Evolutionary conservation across 1,284 basidiomycete species (phyloP).

Genomic region (Ceratobasidium sp.): DNA sequence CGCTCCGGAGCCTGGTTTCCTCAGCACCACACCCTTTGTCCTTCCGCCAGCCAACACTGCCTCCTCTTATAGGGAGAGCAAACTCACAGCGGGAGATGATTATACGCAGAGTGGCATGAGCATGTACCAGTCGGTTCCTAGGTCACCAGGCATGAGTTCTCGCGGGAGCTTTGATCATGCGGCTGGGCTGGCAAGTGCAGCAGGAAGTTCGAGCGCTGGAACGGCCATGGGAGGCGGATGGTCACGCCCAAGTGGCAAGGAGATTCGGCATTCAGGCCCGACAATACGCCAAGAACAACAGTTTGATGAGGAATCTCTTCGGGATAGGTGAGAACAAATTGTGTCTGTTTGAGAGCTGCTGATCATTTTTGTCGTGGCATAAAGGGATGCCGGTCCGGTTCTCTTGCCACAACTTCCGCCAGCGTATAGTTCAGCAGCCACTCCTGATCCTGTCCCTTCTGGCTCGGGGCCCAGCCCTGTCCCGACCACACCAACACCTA

Average conservation of each 20-base stretch:
- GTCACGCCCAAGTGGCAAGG: not conserved
- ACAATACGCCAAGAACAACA: slow-evolving; percentile 28
- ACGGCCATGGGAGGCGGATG: not conserved
- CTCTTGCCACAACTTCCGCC: slow-evolving; percentile 10
- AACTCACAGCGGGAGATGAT: not conserved
- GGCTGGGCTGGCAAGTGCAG: not conserved
- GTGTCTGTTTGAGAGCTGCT: not conserved
- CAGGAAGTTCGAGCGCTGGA: slow-evolving; percentile 10
- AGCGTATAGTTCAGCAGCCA: slow-evolving; percentile 3
- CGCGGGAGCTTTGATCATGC: slow-evolving; percentile 15
- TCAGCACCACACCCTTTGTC: slow-evolving; percentile 16
- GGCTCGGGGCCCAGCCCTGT: not conserved
- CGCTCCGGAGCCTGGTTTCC: not conserved
- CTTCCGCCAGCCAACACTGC: not conserved
- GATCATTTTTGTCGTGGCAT: not conserved
- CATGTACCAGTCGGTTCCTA: slow-evolving; percentile 10
- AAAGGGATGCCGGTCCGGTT: slow-evolving; percentile 12
- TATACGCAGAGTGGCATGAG: not conserved
- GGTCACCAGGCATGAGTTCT: slow-evolving; percentile 23
- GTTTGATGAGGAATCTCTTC: slow-evolving; percentile 47
- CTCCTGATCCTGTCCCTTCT: not conserved
- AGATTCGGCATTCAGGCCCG: not conserved
- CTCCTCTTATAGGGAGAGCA: not conserved
- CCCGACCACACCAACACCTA: not conserved
- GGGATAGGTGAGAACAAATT: slow-evolving; percentile 45